Conservation (phyloP, 2,329 filamentous ascomycete genomes). For the Aspergillus sp. region DNA sequence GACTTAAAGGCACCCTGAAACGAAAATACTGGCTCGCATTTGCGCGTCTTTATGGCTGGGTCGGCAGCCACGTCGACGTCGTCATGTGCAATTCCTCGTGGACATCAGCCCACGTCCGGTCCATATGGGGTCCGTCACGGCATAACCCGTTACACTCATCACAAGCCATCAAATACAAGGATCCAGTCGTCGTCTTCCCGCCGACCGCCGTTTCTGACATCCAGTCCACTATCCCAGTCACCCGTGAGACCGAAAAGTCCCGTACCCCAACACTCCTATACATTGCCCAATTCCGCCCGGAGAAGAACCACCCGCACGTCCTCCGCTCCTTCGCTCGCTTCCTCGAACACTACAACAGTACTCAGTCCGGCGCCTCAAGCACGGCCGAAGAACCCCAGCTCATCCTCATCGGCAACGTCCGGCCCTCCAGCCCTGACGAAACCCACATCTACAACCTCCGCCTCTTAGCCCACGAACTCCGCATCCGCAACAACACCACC, state of each 20-base stretch:
- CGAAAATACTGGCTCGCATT: conserved; percentile 84
- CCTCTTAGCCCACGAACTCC: conserved; percentile 80
- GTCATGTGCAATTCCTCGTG: conserved; percentile 98
- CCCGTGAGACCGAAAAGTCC: conserved; percentile 64
- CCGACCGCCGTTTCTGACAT: conserved; percentile 89
- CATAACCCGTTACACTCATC: conserved; percentile 9
- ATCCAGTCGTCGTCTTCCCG: conserved; percentile 74
- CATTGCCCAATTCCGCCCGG: conserved; percentile 94
- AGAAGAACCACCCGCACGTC: conserved; percentile 92
- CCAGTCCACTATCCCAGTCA: conserved; percentile 70
- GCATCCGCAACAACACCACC: conserved; percentile 77
- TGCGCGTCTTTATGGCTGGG: conserved; percentile 75
- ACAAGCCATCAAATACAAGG: conserved; percentile 39
- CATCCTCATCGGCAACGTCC: conserved; percentile 87
- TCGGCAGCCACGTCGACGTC: conserved; percentile 81
- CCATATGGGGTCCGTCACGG: conserved; percentile 68
- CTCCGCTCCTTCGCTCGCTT: conserved; percentile 81
- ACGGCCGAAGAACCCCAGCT: conserved; percentile 57
- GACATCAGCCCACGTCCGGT: conserved; percentile 81
- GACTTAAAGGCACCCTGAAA: conserved; percentile 70
- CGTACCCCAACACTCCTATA: conserved; percentile 78
- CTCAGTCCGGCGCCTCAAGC: not conserved
- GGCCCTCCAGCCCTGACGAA: conserved; percentile 59
- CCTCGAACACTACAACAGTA: conserved; percentile 35
- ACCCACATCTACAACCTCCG: conserved; percentile 79